Evolutionary conservation across 1,284 basidiomycete species (phyloP).

Genomic region (Papiliotrema fonsecae): DNA sequence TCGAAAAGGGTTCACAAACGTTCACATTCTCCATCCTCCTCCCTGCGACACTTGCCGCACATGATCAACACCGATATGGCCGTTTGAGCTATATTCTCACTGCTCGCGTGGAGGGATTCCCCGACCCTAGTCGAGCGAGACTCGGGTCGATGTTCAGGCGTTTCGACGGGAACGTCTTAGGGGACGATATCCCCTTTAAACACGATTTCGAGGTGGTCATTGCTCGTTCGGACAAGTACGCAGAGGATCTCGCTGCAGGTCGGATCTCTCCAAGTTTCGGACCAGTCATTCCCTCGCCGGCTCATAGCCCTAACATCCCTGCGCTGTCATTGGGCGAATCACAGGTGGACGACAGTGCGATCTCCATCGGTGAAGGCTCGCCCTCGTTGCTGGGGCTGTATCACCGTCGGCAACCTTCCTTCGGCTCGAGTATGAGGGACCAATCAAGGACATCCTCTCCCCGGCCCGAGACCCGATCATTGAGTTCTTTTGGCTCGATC

Average conservation of each 20-base stretch:
- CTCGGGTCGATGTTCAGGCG: slow-evolving; percentile 7
- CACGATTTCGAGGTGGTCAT: slow-evolving; percentile 36
- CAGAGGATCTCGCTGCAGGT: slow-evolving; percentile 6
- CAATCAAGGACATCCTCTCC: too few species aligned
- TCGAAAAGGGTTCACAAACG: slow-evolving; percentile 38
- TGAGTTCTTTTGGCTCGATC: not conserved
- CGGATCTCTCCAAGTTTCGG: not conserved
- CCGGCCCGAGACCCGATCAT: too few species aligned
- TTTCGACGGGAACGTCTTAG: not conserved
- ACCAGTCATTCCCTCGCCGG: too few species aligned
- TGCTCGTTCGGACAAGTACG: slow-evolving; percentile 31
- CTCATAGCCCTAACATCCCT: not conserved
- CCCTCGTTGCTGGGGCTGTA: slow-evolving; percentile 21
- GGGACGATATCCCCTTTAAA: slow-evolving; percentile 20
- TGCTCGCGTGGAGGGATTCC: slow-evolving; percentile 21
- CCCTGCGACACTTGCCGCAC: slow-evolving; percentile 34
- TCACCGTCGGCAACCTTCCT: slow-evolving; percentile 16
- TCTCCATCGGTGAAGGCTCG: slow-evolving; percentile 14
- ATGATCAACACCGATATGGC: slow-evolving; percentile 28
- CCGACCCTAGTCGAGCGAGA: too few species aligned
- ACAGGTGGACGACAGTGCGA: slow-evolving; percentile 9
- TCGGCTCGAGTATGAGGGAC: not conserved
- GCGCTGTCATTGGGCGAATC: not conserved
- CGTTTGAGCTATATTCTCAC: slow-evolving; percentile 35
- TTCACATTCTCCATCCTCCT: slow-evolving; percentile 35